phyloP scores from a whole-genome alignment of 225 moss, liverwort and hornwort genomes.

The Thuidium tamariscinum region DNA sequence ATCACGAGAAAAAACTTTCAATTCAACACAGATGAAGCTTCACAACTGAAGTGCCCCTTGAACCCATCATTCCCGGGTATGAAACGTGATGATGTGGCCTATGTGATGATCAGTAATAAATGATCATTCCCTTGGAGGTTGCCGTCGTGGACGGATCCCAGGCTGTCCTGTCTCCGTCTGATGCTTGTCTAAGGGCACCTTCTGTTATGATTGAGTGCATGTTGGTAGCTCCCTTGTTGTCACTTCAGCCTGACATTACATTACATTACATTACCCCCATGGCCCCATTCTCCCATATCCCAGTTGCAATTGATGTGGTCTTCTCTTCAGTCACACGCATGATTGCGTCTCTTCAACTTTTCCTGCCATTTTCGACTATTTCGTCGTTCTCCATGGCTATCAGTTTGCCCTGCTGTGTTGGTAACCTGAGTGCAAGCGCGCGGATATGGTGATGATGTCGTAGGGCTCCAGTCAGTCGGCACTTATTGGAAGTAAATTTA shows the following conservation, averaged over 20 bases:
- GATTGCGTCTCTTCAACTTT: not conserved
- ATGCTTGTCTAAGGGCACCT: not conserved
- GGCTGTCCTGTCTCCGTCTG: not conserved
- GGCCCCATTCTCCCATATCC: not conserved
- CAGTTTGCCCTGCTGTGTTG: not conserved
- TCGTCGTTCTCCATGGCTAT: not conserved
- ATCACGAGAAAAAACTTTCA: not conserved
- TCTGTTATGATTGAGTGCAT: not conserved
- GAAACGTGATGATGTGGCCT: not conserved
- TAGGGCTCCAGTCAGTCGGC: not conserved
- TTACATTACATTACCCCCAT: not conserved
- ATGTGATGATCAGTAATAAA: not conserved
- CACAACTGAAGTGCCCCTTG: not conserved
- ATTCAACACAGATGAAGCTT: not conserved
- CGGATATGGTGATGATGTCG: not conserved
- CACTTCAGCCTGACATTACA: not conserved
- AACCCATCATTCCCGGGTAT: not conserved
- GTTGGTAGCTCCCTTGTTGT: not conserved
- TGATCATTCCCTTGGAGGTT: not conserved
- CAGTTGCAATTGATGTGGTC: not conserved
- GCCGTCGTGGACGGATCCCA: not conserved
- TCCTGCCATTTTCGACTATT: not conserved
- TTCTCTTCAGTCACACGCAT: not conserved
- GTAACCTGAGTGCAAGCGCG: too few species aligned
- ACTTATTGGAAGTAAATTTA: not conserved